Conservation (phyloP, 441 rosid genomes). For the Jatropha podagrica region DNA sequence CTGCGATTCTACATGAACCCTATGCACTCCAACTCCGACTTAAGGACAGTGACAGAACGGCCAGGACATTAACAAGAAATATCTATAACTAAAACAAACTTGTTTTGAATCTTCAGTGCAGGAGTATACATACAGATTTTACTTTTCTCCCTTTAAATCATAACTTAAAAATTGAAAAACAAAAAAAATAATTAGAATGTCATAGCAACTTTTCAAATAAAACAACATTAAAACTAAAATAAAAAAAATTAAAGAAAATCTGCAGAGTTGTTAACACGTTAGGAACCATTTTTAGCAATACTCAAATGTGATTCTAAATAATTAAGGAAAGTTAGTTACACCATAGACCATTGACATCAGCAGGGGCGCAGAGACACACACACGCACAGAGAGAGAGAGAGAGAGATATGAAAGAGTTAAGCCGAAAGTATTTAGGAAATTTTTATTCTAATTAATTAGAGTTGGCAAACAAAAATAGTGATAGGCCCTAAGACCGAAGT, state of each 20-base stretch:
- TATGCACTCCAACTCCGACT: neutral
- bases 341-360: slow-evolving; percentile 4
- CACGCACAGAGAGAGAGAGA: neutral
- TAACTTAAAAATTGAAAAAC: neutral
- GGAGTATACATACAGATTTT: neutral
- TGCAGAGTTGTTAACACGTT: slow-evolving; percentile 13
- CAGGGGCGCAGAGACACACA: neutral
- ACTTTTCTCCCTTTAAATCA: neutral
- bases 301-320: slow-evolving; percentile 7
- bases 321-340: neutral
- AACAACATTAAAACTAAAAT: neutral
- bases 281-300: slow-evolving; percentile 14
- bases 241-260: neutral
- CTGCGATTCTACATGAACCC: neutral
- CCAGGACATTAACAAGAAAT: neutral
- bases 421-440: neutral
- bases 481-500: neutral
- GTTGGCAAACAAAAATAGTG: slow-evolving; percentile 7
- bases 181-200: neutral
- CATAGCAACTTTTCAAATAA: neutral
- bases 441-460: slow-evolving; percentile 12
- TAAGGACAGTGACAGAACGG: neutral
- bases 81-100: neutral
- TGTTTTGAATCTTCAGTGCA: neutral
- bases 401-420: neutral